Evolutionary conservation across 2,329 filamentous ascomycete genomes (phyloP).

Genomic region (Phaeomoniella chlamydospora): DNA sequence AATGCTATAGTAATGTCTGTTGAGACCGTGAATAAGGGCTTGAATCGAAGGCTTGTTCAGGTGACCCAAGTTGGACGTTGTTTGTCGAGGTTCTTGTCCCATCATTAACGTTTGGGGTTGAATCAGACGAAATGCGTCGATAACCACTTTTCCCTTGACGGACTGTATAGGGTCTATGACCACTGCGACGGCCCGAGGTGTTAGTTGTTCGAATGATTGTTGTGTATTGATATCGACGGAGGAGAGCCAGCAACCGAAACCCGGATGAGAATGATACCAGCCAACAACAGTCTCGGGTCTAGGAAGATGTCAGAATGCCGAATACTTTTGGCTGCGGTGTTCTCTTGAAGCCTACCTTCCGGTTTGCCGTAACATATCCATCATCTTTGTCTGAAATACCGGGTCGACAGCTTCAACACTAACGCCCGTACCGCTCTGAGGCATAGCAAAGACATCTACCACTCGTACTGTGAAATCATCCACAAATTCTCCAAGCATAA

Average conservation of each 20-base stretch:
- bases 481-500: slow-evolving; percentile 98
- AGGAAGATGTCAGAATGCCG: slow-evolving; percentile 2
- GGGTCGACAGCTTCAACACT: slow-evolving; percentile 97
- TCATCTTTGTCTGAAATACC: slow-evolving; percentile 99
- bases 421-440: slow-evolving; percentile 93
- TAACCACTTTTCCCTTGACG: slow-evolving; percentile 98
- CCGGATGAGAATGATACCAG: slow-evolving; percentile 97
- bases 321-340: background rate
- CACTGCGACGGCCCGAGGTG: slow-evolving; percentile 87
- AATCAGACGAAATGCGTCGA: slow-evolving; percentile 96
- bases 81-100: slow-evolving; percentile 93
- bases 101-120: slow-evolving; percentile 97
- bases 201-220: slow-evolving; percentile 98
- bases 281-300: slow-evolving; percentile 95
- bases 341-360: slow-evolving; percentile 51
- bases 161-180: slow-evolving; percentile 98
- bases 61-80: slow-evolving; percentile 92
- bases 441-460: slow-evolving; percentile 98
- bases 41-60: slow-evolving; percentile 99
- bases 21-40: slow-evolving; percentile 92
- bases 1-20: slow-evolving; percentile 98
- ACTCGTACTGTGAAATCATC: slow-evolving; percentile 98
- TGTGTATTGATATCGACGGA: slow-evolving; percentile 99
- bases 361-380: slow-evolving; percentile 98
- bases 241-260: slow-evolving; percentile 97